Evolutionary conservation across 1,139 yeast genomes (phyloP).

Genomic region (Protomyces lactucae-debilis): DNA sequence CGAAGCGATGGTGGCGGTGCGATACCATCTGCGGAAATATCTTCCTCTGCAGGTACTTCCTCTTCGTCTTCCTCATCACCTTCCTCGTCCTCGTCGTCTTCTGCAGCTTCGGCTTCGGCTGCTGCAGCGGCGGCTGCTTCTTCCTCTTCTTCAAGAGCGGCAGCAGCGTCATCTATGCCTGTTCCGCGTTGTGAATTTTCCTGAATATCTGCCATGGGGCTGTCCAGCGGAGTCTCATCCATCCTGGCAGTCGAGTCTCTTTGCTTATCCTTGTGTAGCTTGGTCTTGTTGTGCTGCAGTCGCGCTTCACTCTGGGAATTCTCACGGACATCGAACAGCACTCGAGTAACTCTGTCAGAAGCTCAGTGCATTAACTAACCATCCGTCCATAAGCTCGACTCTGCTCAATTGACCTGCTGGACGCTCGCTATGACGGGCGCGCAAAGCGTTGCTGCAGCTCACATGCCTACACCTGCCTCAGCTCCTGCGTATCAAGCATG

Average conservation of each 20-base stretch:
- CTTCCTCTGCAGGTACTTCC: slow-evolving; percentile 34
- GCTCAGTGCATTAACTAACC: no score
- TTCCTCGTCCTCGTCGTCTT: slow-evolving; percentile 26
- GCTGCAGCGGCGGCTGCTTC: slow-evolving; percentile 31
- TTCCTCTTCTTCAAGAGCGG: slow-evolving; percentile 34
- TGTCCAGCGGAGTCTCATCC: not conserved
- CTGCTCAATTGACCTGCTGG: no score
- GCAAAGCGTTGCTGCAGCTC: no score
- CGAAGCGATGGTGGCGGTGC: slow-evolving; percentile 3
- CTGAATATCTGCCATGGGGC: not conserved
- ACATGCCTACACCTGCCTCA: no score
- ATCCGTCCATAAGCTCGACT: no score
- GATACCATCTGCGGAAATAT: slow-evolving; percentile 33
- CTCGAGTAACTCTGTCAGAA: no score
- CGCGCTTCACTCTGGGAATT: no score
- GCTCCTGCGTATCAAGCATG: not conserved
- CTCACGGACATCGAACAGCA: no score
- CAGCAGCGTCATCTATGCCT: slow-evolving; percentile 25
- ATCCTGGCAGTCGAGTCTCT: not conserved
- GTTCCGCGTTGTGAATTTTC: not conserved
- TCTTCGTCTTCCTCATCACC: slow-evolving; percentile 29
- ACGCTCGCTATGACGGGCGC: no score
- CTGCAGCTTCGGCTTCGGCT: slow-evolving; percentile 25
- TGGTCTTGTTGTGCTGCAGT: not conserved
- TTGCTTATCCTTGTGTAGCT: not conserved